Percentiles rank a stretch among this genome's conserved stretches.
These are phyloP conservation scores for Hibiscus syriacus DNA, from an alignment of 345 rosid species.

Conservation along the genomic window DNA sequence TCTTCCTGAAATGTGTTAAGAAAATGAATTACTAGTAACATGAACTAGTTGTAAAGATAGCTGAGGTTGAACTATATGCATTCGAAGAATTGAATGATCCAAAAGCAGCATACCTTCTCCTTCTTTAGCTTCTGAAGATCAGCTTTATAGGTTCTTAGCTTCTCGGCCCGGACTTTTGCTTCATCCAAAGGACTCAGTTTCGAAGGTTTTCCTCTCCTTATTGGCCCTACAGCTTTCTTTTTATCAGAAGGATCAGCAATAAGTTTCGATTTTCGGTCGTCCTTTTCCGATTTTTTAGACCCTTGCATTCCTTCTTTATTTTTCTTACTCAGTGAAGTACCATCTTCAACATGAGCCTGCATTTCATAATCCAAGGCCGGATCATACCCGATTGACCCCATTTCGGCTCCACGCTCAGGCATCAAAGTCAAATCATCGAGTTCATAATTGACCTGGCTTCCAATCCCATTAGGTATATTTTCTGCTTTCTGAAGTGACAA, in stretches of 20 bases:
- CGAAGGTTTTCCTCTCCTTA: slow-evolving; percentile 74
- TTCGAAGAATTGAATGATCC: background rate
- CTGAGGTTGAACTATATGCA: background rate
- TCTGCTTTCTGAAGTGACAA: slow-evolving; percentile 32
- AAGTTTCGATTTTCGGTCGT: slow-evolving; percentile 46
- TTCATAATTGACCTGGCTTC: slow-evolving; percentile 52
- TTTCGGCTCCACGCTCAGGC: slow-evolving; percentile 69
- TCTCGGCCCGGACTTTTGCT: slow-evolving; percentile 92
- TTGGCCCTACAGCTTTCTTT: slow-evolving; percentile 64
- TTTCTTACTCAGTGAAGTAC: slow-evolving; percentile 31
- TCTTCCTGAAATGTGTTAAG: slow-evolving; percentile 56
- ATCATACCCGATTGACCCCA: slow-evolving; percentile 53
- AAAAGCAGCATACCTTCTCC: slow-evolving; percentile 53
- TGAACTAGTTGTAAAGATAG: background rate
- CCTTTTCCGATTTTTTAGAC: slow-evolving; percentile 50
- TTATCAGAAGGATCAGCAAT: slow-evolving; percentile 41
- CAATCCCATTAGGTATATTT: slow-evolving; percentile 25
- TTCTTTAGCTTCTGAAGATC: slow-evolving; percentile 94
- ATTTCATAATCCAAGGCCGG: slow-evolving; percentile 73
- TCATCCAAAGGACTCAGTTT: slow-evolving; percentile 85
- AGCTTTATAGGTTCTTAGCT: slow-evolving; percentile 78
- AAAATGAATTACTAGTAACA: background rate
- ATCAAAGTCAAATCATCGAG: slow-evolving; percentile 68
- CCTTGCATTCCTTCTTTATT: slow-evolving; percentile 34
- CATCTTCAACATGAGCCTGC: slow-evolving; percentile 31